Base-by-base conservation (phyloP, 768 basidiomycete species). In the Tulasnella sp. region DNA sequence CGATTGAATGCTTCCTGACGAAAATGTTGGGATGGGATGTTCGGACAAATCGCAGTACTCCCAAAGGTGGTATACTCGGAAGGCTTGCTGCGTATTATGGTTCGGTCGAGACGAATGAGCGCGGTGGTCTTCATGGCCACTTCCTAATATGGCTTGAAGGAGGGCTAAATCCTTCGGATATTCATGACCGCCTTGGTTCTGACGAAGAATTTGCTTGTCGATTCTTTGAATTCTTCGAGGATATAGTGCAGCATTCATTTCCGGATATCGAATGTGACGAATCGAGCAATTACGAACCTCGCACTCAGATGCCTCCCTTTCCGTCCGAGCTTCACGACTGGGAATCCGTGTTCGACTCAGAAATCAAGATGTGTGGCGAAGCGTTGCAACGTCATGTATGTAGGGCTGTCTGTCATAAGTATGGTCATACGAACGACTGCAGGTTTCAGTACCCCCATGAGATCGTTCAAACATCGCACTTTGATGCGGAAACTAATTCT, bases 401-500 rank as follows among this genome's bases (percentile, higher is more conserved):
- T 53, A 25, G 39, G 5, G 14, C 54, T 2, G 64, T 68, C 2
- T 71, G 69, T 52, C 63, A 70, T 29, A 69, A 70, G 39, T 69
- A 70, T 64, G 62, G 64, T 2, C 64, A 69, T 61, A 49, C 60
- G 3, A 36, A 34, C 7, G 3, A 17, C 0, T 72, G 71, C 40
- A 6, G 67, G 0, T 72, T 72, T 63, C 40, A 57, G 2, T 72
- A 69, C 62, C 68, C 70, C 0, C 71, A 72, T 62, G 65, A 70
- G 15, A 55, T 67, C 2, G 50, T 70, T 27, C 55, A 63, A 1
- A 49, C 45, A 2, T 69, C 66, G 1, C 61, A 61, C 39, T 72
- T 67, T 62, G 66, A 72, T 63, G 12, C 54, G 6, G 61, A 66
- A 0, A 67, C 63, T 0, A 70, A 72, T 27, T 67, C 71, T 3